Conservation (phyloP, 2,329 filamentous ascomycete genomes). For the Knufia fluminis region DNA sequence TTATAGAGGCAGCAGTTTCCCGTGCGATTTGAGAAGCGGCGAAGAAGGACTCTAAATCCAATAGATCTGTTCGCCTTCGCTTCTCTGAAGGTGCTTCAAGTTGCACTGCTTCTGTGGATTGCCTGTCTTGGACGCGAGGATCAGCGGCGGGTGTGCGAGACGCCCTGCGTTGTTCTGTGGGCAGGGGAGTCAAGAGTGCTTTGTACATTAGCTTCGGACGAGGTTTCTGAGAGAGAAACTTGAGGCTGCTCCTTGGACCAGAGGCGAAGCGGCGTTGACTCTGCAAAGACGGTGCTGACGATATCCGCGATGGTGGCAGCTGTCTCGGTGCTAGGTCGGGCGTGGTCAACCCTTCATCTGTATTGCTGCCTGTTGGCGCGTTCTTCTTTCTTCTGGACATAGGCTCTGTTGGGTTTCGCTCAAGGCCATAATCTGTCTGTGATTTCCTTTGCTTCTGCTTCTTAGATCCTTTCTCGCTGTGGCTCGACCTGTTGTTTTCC, state of each 20-base stretch:
- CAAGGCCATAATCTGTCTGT: too few species aligned
- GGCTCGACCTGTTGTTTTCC: too few species aligned
- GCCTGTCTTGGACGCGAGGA: too few species aligned
- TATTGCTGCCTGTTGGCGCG: too few species aligned
- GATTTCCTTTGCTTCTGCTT: too few species aligned
- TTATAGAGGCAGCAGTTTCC: background rate
- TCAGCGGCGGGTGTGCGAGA: too few species aligned
- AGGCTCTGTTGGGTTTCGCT: too few species aligned
- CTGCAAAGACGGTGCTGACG: background rate
- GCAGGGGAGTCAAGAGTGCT: slow-evolving; percentile 21
- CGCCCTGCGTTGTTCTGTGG: too few species aligned
- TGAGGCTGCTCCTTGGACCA: slow-evolving; percentile 8
- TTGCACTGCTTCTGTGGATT: background rate
- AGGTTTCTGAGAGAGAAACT: slow-evolving; percentile 24
- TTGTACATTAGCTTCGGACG: slow-evolving; percentile 38
- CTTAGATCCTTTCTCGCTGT: too few species aligned
- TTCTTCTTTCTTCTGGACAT: too few species aligned
- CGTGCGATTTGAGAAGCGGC: slow-evolving; percentile 1
- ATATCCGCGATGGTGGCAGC: background rate
- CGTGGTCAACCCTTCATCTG: background rate
- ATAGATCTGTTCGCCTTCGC: background rate
- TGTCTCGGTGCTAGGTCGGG: background rate
- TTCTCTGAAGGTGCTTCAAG: background rate
- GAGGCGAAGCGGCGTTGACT: slow-evolving; percentile 8
- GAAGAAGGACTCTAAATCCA: slow-evolving; percentile 5